These are phyloP conservation scores for Lippia alba DNA, from an alignment of 305 asterid genomes.

Conservation along the genomic window DNA sequence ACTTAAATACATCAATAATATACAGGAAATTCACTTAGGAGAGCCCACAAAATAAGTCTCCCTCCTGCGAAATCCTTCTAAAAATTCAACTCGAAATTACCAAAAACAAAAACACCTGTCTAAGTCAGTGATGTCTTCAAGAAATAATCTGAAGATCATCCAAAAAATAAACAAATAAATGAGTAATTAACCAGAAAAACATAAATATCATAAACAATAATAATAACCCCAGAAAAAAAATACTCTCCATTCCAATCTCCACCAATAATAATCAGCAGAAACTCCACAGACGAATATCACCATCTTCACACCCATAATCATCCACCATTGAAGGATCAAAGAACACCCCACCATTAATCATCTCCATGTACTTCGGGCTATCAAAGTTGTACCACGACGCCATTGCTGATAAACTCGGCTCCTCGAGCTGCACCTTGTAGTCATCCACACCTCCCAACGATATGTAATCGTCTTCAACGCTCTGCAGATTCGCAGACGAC, in stretches of 20 bases:
- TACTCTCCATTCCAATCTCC: neutral
- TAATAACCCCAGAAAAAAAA: neutral
- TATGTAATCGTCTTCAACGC: slow-evolving; percentile 43
- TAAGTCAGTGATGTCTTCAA: slow-evolving; percentile 73
- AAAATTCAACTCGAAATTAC: neutral
- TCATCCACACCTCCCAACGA: slow-evolving; percentile 11
- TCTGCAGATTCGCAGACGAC: slow-evolving; percentile 19
- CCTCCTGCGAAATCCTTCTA: slow-evolving; percentile 32
- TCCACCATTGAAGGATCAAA: slow-evolving; percentile 58
- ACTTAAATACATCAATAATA: slow-evolving; percentile 22
- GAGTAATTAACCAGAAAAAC: slow-evolving; percentile 6
- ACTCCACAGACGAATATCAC: slow-evolving; percentile 73
- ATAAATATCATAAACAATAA: neutral
- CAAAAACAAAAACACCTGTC: neutral
- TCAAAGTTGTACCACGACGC: slow-evolving; percentile 71
- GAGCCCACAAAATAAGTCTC: slow-evolving; percentile 33
- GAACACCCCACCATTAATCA: slow-evolving; percentile 55
- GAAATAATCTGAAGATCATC: slow-evolving; percentile 81
- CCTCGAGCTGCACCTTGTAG: slow-evolving; percentile 43
- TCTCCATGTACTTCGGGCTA: slow-evolving; percentile 71
- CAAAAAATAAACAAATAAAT: slow-evolving; percentile 49
- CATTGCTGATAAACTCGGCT: slow-evolving; percentile 33
- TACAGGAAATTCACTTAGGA: slow-evolving; percentile 36
- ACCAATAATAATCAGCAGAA: slow-evolving; percentile 46
- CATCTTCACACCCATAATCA: slow-evolving; percentile 53